Base-by-base conservation (phyloP, 768 basidiomycete genomes). In the Porphyrellus cyaneotinctus region DNA sequence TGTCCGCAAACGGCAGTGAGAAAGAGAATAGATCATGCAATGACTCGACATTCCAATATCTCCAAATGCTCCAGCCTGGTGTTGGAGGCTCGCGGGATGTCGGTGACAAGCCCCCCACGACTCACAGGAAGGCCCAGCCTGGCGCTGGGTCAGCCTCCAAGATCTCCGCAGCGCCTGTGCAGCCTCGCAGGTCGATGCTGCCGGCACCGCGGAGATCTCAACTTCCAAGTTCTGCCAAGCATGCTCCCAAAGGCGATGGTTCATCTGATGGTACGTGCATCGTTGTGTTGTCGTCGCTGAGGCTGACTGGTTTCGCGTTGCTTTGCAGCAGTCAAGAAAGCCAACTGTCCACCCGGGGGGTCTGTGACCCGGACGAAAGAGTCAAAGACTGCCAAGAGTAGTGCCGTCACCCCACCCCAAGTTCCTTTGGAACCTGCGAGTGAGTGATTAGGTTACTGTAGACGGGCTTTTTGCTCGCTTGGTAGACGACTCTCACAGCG, bases 21-120 rank as follows among this genome's bases (percentile, higher is more conserved):
- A 58, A 67, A 35, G 65, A 65, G 45, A 64, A 64, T 36, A 42
- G 26, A 20, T 2, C 51, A 32, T 35, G 38, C 41, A 41, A 37
- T 3, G 26, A 46, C 43, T 28, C 31, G 53, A 54, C 49, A 42
- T 9, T 37, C 48, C 52, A 31, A 20, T 4, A 45, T 39, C 39
- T 35, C 30, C 33, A 52, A 17, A 11, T n/a, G 39, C 31, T 44
- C 51, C 49, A 44, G 46, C 48, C 48, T 39, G 23, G 45, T 36
- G 47, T 37, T 38, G 53, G 51, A 43, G 53, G 31, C 3, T 23
- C 17, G 11, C 15, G 6, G 38, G 45, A 39, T 31, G 15, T 49
- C 41, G n/a, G 30, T 9, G 28, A 33, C 30, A 54, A 53, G 54
- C 20, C 22, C n/a, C 10, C 47, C 23, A 30, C 38, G 51, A 47